Percentiles rank a stretch among this genome's conserved stretches.
phyloP scores from a whole-genome alignment of 2,329 filamentous ascomycete genomes.

The Pseudovirgaria hyperparasitica region DNA sequence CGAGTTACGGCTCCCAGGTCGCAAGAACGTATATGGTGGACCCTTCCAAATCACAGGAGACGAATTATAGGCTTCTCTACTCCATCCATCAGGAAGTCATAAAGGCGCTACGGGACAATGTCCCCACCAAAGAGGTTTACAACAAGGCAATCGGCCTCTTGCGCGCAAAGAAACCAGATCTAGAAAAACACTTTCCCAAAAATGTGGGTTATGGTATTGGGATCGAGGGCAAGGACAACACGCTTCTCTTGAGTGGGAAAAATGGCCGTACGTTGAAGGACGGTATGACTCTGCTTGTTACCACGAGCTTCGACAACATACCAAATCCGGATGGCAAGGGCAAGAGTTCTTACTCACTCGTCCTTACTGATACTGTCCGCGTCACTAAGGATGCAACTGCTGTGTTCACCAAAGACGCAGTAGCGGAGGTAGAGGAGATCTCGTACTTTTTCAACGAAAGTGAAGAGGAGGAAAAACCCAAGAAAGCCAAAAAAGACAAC shows the following conservation, averaged over 20 bases:
- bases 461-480: slow-evolving; percentile 71
- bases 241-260: slow-evolving; percentile 76
- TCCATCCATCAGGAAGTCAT: slow-evolving; percentile 80
- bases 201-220: slow-evolving; percentile 87
- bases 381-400: slow-evolving; percentile 67
- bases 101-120: slow-evolving; percentile 81
- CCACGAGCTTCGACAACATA: slow-evolving; percentile 80
- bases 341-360: slow-evolving; percentile 76
- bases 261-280: slow-evolving; percentile 75
- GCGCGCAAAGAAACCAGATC: slow-evolving; percentile 81
- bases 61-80: slow-evolving; percentile 79
- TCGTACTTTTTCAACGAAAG: slow-evolving; percentile 99
- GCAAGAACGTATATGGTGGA: slow-evolving; percentile 93
- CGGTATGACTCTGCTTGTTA: slow-evolving; percentile 91
- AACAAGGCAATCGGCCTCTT: slow-evolving; percentile 70
- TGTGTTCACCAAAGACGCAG: slow-evolving; percentile 87
- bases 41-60: slow-evolving; percentile 90
- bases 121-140: slow-evolving; percentile 79
- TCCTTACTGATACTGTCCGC: slow-evolving; percentile 87
- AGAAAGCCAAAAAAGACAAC: slow-evolving; percentile 73
- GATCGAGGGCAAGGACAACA: slow-evolving; percentile 77
- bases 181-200: slow-evolving; percentile 90
- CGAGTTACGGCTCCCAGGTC: slow-evolving; percentile 87
- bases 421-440: slow-evolving; percentile 81
- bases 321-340: slow-evolving; percentile 86